phyloP scores from a whole-genome alignment of 2,329 filamentous ascomycete genomes.

The Xylariaceae sp. region DNA sequence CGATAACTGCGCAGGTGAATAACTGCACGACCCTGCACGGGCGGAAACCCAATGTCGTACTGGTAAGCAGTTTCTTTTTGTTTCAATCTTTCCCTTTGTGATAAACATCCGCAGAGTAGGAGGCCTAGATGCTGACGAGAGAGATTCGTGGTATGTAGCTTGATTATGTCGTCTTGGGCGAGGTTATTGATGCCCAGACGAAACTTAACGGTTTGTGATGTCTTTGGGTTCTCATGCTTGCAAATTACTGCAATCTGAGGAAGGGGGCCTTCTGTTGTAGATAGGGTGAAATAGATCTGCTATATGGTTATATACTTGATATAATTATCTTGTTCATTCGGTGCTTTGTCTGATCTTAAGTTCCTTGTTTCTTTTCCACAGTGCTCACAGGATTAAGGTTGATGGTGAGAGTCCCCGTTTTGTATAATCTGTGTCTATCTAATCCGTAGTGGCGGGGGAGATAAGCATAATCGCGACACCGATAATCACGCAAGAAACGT shows the following conservation, averaged over 20 bases:
- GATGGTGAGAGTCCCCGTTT: no score
- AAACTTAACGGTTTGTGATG: slow-evolving; percentile 34
- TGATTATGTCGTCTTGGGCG: slow-evolving; percentile 39
- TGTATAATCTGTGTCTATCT: background rate
- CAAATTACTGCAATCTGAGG: background rate
- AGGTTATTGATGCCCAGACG: slow-evolving; percentile 36
- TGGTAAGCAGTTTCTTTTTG: slow-evolving; percentile 29
- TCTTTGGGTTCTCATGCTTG: background rate
- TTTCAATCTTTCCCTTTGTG: background rate
- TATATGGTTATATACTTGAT: no score
- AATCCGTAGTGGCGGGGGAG: no score
- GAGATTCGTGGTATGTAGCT: slow-evolving; percentile 30
- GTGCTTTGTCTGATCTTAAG: no score
- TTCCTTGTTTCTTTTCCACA: no score
- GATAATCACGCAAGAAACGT: background rate
- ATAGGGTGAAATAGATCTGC: background rate
- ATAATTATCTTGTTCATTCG: no score
- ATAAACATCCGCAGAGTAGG: no score
- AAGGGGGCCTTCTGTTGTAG: background rate
- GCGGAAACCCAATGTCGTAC: slow-evolving; percentile 34
- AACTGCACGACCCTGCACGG: slow-evolving; percentile 31
- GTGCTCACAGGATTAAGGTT: no score
- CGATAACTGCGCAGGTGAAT: slow-evolving; percentile 37
- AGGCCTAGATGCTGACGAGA: slow-evolving; percentile 9
- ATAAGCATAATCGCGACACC: background rate